These are phyloP conservation scores for Ceratobasidium sp. DNA, from an alignment of 1,284 basidiomycete species.

Conservation along the genomic window DNA sequence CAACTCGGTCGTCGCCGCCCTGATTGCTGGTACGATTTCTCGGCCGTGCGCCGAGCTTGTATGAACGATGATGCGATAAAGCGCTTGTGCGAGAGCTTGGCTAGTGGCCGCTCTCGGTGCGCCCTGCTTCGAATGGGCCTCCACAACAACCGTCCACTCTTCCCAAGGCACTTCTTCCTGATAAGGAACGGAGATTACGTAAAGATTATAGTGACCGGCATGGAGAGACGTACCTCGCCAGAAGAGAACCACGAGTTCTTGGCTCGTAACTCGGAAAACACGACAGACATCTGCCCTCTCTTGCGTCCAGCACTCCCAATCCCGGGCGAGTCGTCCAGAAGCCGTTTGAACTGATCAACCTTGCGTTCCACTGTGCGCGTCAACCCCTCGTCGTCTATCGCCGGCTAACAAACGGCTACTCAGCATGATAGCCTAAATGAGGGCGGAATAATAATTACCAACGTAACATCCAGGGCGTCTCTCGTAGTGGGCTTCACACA, in stretches of 20 bases:
- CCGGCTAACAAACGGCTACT: slow-evolving; percentile 62
- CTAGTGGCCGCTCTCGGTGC: slow-evolving; percentile 73
- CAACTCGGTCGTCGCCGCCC: slow-evolving; percentile 68
- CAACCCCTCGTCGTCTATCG: slow-evolving; percentile 73
- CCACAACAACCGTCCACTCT: slow-evolving; percentile 65
- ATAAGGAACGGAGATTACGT: too few relatives aligned
- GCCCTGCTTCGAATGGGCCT: slow-evolving; percentile 72
- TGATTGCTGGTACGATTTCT: slow-evolving; percentile 75
- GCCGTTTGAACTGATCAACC: slow-evolving; percentile 78
- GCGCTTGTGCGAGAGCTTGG: slow-evolving; percentile 71
- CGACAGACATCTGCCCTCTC: slow-evolving; percentile 74
- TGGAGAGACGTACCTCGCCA: slow-evolving; percentile 62
- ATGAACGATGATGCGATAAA: slow-evolving; percentile 73
- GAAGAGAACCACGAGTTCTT: slow-evolving; percentile 79
- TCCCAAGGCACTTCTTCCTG: slow-evolving; percentile 82
- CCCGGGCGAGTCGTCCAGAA: slow-evolving; percentile 68
- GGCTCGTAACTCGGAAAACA: slow-evolving; percentile 75
- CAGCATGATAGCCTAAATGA: background rate
- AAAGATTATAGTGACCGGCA: background rate
- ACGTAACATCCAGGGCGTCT: slow-evolving; percentile 82
- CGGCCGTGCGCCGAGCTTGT: slow-evolving; percentile 79
- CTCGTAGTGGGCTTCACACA: slow-evolving; percentile 75
- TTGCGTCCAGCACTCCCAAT: slow-evolving; percentile 54
- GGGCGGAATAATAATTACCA: slow-evolving; percentile 60
- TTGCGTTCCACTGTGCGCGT: slow-evolving; percentile 74